phyloP scores from a whole-genome alignment of 345 rosid genomes.

The Anastatica hierochuntica region DNA sequence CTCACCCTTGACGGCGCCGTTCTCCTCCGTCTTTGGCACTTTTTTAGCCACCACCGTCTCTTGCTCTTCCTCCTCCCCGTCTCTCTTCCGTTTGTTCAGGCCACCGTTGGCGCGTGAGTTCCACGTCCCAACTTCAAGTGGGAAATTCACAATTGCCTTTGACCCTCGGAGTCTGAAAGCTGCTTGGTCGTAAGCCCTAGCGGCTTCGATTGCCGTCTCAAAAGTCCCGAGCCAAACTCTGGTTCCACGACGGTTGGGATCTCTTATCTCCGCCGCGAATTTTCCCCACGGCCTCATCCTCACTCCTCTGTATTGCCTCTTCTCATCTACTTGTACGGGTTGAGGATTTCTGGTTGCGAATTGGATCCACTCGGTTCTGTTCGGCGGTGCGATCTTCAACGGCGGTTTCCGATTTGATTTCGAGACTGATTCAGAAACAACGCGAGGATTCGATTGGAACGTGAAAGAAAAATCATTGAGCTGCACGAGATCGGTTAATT shows the following conservation, averaged over 20 bases:
- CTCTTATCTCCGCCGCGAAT: constrained; percentile 94
- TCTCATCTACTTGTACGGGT: constrained; percentile 12
- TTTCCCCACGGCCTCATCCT: too few species aligned
- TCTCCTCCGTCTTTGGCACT: constrained; percentile 26
- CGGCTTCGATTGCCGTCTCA: constrained; percentile 68
- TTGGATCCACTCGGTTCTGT: constrained; percentile 40
- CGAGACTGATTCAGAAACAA: too few species aligned
- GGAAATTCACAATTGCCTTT: constrained; percentile 81
- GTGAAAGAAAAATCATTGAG: constrained; percentile 8
- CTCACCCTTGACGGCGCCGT: constrained; percentile 9
- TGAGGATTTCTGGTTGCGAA: constrained; percentile 20
- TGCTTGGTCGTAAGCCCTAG: constrained; percentile 77
- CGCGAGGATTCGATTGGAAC: constrained; percentile 9
- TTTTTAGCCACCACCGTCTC: too few species aligned
- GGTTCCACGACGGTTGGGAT: constrained; percentile 62
- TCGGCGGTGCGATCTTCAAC: constrained; percentile 44
- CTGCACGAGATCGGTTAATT: too few species aligned
- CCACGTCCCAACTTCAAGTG: constrained; percentile 55
- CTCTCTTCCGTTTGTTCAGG: constrained; percentile 37
- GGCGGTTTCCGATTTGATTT: constrained; percentile 37
- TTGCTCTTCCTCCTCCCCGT: constrained; percentile 3
- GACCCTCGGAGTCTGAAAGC: constrained; percentile 75
- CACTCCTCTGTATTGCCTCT: constrained; percentile 81
- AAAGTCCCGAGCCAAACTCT: constrained; percentile 89
- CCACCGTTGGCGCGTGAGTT: constrained; percentile 19